Base-by-base conservation (phyloP, 352 stramenopile genomes). In the Plasmopara muralis region DNA sequence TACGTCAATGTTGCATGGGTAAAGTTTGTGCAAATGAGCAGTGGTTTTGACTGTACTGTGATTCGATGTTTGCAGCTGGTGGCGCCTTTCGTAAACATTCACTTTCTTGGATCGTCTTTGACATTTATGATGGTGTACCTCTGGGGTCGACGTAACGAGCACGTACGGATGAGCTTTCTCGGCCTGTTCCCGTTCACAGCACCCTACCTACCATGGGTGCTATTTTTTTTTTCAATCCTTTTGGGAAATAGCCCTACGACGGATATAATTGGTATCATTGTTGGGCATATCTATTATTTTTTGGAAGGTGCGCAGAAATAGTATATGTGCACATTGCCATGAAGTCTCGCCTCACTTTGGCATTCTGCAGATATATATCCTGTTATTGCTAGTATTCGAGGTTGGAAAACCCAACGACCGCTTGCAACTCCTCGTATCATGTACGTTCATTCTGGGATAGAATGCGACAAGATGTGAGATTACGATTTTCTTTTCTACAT, bases 41-140 rank as follows among this genome's bases (percentile, higher is more conserved):
- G 15, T 49, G 20, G n/a, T 31, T 54, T 15, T 12, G 25, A 6
- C 9, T 45, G 9, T 40, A 41, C 45, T 31, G 3, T 51, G 55
- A 25, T 49, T 40, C 31, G 52, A 14, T 25, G 47, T 15, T 37
- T 67, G 50, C 28, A 96, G 84, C 66, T 93, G n/a, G 77, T 98
- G 9, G 95, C 96, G 38, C 93, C 95, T 10, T 98, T 98, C 60
- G 80, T 98, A 15, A 94, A 83, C 61, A 96, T 99, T 35, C 92
- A 97, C 54, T 99, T 99, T 70, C 75, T 99, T 8, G 96, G 96
- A 14, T 97, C 87, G 59, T 97, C 96, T 13, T 75, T 99, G 20
- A 98, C 96, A n/a, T 99, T 99, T 65, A 99, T 99, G 96, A 99
- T 99, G 96, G 87, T 99, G 5, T 99, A 99, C 72, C 73, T 99